These are phyloP conservation scores for Mucor irregularis DNA, from an alignment of 371 early-diverging fungal genomes.

Conservation along the genomic window DNA sequence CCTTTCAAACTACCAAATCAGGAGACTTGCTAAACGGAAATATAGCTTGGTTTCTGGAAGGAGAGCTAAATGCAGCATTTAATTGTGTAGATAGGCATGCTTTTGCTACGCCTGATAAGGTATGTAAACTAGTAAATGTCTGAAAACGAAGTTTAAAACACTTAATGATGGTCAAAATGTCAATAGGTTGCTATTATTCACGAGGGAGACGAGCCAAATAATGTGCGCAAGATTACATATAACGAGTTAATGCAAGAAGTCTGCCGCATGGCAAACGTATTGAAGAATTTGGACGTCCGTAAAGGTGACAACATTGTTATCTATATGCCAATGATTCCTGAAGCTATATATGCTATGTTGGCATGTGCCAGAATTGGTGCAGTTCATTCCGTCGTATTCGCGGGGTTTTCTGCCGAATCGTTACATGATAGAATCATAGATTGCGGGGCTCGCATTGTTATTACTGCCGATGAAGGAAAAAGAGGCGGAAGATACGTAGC, in stretches of 20 bases:
- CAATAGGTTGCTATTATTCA: slow-evolving; percentile 82
- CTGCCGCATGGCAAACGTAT: slow-evolving; percentile 76
- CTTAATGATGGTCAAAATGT: too few species aligned
- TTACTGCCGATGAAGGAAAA: slow-evolving; percentile 82
- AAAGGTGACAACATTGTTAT: slow-evolving; percentile 91
- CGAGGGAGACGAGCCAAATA: slow-evolving; percentile 85
- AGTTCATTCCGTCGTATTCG: slow-evolving; percentile 89
- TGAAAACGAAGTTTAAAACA: too few species aligned
- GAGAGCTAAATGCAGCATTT: slow-evolving; percentile 91
- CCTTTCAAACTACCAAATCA: slow-evolving; percentile 68
- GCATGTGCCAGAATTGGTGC: slow-evolving; percentile 94
- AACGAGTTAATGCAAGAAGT: slow-evolving; percentile 77
- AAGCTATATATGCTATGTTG: slow-evolving; percentile 86
- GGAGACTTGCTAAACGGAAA: slow-evolving; percentile 77
- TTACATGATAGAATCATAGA: slow-evolving; percentile 80
- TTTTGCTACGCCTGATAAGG: slow-evolving; percentile 59
- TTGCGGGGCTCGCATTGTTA: slow-evolving; percentile 69
- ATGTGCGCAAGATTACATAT: slow-evolving; percentile 75
- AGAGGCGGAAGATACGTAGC: slow-evolving; percentile 87
- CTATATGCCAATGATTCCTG: slow-evolving; percentile 97
- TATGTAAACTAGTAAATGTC: not conserved
- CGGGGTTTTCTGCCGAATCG: slow-evolving; percentile 87
- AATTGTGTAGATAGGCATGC: slow-evolving; percentile 98
- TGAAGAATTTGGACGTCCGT: slow-evolving; percentile 74
- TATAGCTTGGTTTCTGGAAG: slow-evolving; percentile 93